These are phyloP conservation scores for Hyaloraphidium curvatum DNA, from an alignment of 192 early-diverging fungal species.

Conservation along the genomic window DNA sequence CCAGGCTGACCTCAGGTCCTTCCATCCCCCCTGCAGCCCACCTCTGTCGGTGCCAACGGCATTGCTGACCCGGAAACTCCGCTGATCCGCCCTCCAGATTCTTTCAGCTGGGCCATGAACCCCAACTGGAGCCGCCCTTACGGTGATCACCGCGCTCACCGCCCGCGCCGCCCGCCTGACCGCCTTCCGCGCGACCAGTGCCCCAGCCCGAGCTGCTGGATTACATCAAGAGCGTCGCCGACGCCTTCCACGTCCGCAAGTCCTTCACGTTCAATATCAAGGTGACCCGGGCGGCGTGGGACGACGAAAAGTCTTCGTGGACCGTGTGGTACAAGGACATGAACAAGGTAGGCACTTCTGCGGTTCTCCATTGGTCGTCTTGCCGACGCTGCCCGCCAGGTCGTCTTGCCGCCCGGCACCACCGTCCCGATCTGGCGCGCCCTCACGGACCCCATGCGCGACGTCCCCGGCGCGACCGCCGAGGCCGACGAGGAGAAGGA, in stretches of 20 bases:
- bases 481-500: slow-evolving; percentile 1
- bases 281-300: not conserved
- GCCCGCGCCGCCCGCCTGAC: not conserved
- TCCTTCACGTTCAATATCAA: slow-evolving; percentile 1
- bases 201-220: slow-evolving; percentile 1
- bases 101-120: too few species aligned
- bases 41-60: not conserved
- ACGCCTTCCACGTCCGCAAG: not conserved
- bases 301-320: not conserved
- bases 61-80: too few species aligned
- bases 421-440: not conserved
- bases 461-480: not conserved
- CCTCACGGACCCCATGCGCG: not conserved
- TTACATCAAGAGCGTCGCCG: not conserved
- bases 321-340: slow-evolving; percentile 1
- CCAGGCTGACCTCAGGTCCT: not conserved
- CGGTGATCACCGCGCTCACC: not conserved
- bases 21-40: not conserved
- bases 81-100: too few species aligned
- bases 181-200: not conserved
- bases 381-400: too few species aligned
- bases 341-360: too few species aligned
- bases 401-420: not conserved
- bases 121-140: not conserved
- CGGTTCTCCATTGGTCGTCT: too few species aligned